Evolutionary conservation across 352 stramenopile species (phyloP).

Genomic region (Paralagenidium karlingii): DNA sequence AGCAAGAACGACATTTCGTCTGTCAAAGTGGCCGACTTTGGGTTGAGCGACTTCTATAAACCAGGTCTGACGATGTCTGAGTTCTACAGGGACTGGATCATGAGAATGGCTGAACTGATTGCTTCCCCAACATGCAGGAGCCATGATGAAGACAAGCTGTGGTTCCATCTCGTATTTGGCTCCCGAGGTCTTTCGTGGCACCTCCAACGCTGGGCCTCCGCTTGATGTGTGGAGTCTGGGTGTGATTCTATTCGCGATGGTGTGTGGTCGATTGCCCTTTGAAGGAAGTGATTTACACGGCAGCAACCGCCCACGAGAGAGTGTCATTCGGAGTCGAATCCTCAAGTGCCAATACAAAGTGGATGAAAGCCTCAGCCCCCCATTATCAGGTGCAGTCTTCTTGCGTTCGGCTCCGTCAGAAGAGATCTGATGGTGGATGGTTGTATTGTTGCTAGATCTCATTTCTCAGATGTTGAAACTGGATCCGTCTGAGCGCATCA

Average conservation of each 20-base stretch:
- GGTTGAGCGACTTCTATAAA: slow-evolving; percentile 80
- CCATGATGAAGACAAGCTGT: slow-evolving; percentile 82
- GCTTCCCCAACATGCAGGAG: slow-evolving; percentile 10
- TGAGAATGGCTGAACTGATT: no score
- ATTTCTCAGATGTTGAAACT: slow-evolving; percentile 67
- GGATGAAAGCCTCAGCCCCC: slow-evolving; percentile 52
- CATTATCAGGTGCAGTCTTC: slow-evolving; percentile 20
- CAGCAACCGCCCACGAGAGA: slow-evolving; percentile 59
- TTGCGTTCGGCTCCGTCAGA: neutral
- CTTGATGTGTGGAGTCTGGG: slow-evolving; percentile 87
- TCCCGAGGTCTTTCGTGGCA: slow-evolving; percentile 77
- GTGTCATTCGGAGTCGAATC: slow-evolving; percentile 77
- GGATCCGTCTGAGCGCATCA: slow-evolving; percentile 64
- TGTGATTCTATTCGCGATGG: slow-evolving; percentile 78
- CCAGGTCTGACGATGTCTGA: slow-evolving; percentile 17
- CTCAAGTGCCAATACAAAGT: slow-evolving; percentile 80
- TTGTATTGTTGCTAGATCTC: slow-evolving; percentile 30
- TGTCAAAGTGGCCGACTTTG: slow-evolving; percentile 84
- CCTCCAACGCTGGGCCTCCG: slow-evolving; percentile 67
- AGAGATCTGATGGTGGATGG: slow-evolving; percentile 1
- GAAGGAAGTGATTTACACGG: slow-evolving; percentile 68
- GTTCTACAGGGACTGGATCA: no score
- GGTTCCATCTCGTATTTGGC: slow-evolving; percentile 80
- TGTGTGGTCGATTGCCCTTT: slow-evolving; percentile 74
- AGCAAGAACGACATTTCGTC: slow-evolving; percentile 73